These are phyloP conservation scores for Viola odorata DNA, from an alignment of 345 rosid species.

Conservation along the genomic window DNA sequence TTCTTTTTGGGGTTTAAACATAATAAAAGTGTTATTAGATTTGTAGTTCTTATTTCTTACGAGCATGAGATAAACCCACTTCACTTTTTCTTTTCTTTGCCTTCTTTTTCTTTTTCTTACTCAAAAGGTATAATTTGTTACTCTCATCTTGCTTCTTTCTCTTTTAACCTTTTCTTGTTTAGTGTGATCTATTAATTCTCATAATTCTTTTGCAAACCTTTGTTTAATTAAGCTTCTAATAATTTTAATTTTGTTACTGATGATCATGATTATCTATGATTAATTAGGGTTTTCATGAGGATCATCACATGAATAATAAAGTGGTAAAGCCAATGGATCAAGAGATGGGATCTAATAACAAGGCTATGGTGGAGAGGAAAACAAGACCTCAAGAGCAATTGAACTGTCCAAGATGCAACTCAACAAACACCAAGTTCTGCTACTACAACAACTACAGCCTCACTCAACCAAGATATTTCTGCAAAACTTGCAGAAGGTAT, in stretches of 20 bases:
- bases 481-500: conserved; percentile 33
- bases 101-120: conserved; percentile 9
- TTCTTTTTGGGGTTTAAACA: too few relatives aligned
- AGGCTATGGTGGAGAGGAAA: conserved; percentile 23
- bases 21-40: too few relatives aligned
- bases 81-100: conserved; percentile 12
- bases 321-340: conserved; percentile 19
- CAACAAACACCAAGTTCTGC: conserved; percentile 22
- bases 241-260: too few relatives aligned
- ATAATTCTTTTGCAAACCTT: too few relatives aligned
- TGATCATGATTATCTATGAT: too few relatives aligned
- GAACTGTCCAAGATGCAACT: conserved; percentile 32
- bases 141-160: background rate
- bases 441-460: conserved; percentile 26
- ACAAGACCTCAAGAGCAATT: conserved; percentile 27
- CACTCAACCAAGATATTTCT: conserved; percentile 29
- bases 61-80: conserved; percentile 12
- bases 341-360: conserved; percentile 14
- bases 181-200: background rate
- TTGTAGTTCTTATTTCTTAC: conserved; percentile 21
- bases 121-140: conserved; percentile 21
- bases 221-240: too few relatives aligned
- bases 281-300: too few relatives aligned
- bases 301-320: background rate
- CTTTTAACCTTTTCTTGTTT: background rate